These are phyloP conservation scores for Tremella mesenterica DNA, from an alignment of 768 basidiomycete genomes.

Conservation along the genomic window DNA sequence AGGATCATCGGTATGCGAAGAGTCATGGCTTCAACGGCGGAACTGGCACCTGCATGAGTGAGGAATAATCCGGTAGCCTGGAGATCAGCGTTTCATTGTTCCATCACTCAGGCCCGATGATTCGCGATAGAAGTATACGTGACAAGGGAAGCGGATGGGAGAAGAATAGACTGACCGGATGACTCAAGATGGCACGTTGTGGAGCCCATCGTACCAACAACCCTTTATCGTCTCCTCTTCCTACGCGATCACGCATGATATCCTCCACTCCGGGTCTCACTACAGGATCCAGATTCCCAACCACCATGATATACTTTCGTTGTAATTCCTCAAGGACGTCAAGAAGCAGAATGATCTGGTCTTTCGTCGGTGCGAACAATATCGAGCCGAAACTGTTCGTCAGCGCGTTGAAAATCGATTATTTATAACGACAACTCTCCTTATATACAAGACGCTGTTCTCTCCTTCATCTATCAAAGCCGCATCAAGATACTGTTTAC, in stretches of 20 bases:
- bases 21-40: constrained; percentile 7
- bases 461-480: constrained; percentile 2
- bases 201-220: constrained; percentile 11
- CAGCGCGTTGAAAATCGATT: background rate
- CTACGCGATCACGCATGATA: constrained; percentile 5
- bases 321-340: constrained; percentile 7
- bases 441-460: constrained; percentile 13
- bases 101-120: background rate
- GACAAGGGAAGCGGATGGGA: too few species aligned
- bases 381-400: constrained; percentile 12
- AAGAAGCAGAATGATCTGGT: constrained; percentile 10
- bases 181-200: constrained; percentile 7
- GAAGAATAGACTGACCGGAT: background rate
- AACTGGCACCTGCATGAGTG: constrained; percentile 11
- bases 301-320: constrained; percentile 4
- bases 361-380: constrained; percentile 4
- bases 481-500: constrained; percentile 4
- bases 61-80: constrained; percentile 11
- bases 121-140: too few species aligned
- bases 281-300: constrained; percentile 2
- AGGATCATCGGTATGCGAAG: constrained; percentile 3
- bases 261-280: constrained; percentile 2
- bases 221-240: constrained; percentile 3
- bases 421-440: background rate
- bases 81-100: background rate